Percentiles rank a stretch among this genome's conserved stretches.
phyloP scores from a whole-genome alignment of 139 green algal genomes.

The Zygnema cylindricum region DNA sequence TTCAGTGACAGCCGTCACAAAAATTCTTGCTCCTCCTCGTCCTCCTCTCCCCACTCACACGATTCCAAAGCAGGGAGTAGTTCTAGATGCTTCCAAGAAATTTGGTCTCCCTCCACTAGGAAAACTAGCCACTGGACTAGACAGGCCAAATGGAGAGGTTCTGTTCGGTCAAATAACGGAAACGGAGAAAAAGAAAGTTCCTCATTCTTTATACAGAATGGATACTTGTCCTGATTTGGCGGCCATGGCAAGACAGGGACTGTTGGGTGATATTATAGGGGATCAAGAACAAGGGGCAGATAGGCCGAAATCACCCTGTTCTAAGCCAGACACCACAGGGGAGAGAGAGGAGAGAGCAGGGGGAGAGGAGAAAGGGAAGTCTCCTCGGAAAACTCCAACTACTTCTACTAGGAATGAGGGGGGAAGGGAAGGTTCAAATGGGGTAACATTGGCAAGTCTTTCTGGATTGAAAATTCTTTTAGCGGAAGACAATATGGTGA shows the following conservation, averaged over 20 bases:
- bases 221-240: neutral
- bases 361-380: neutral
- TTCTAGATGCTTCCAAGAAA: neutral
- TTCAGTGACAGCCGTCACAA: too few relatives aligned
- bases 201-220: neutral
- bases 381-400: neutral
- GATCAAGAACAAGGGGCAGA: neutral
- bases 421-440: neutral
- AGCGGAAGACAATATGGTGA: constrained; percentile 59
- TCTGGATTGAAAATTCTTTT: constrained; percentile 27
- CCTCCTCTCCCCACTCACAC: neutral
- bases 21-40: neutral
- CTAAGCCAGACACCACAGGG: neutral
- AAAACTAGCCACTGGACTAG: neutral
- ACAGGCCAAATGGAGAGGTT: too few relatives aligned
- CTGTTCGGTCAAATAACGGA: too few relatives aligned
- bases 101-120: too few relatives aligned
- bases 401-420: neutral
- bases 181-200: neutral
- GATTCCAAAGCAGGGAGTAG: neutral
- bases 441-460: constrained; percentile 3
- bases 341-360: neutral
- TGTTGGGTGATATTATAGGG: neutral
- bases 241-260: neutral
- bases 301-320: neutral